Conservation (phyloP, 345 rosid genomes). For the Garcia nutans region DNA sequence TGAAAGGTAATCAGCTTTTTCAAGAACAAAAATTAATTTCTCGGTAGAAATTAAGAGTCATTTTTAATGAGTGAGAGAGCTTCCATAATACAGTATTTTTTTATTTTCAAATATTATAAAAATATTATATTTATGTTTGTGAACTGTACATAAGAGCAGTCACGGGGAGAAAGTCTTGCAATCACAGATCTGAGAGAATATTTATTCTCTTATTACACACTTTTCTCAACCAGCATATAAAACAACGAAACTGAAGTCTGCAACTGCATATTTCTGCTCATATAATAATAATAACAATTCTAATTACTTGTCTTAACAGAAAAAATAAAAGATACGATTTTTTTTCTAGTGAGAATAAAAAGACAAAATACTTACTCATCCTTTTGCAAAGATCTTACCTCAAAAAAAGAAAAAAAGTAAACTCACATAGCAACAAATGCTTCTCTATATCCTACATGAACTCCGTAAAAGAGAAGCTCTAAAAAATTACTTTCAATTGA, state of each 20-base stretch:
- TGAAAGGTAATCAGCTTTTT: constrained; percentile 5
- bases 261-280: constrained; percentile 42
- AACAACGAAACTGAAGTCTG: constrained; percentile 46
- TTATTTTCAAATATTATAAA: too few relatives aligned
- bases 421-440: constrained; percentile 4
- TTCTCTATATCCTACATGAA: neutral
- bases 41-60: constrained; percentile 9
- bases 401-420: neutral
- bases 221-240: constrained; percentile 37
- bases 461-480: too few relatives aligned
- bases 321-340: constrained; percentile 15
- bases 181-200: constrained; percentile 43
- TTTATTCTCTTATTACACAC: constrained; percentile 20
- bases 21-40: neutral
- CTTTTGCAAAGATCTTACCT: neutral
- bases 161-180: constrained; percentile 39
- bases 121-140: constrained; percentile 11
- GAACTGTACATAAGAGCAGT: constrained; percentile 25
- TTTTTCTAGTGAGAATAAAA: constrained; percentile 21
- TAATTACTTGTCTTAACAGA: constrained; percentile 32
- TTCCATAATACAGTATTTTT: constrained; percentile 31
- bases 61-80: neutral
- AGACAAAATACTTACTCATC: neutral
- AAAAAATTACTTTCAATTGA: too few relatives aligned
- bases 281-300: constrained; percentile 25